Base-by-base conservation (phyloP, 805 yeast genomes). In the Hagleromyces aurorensis region DNA sequence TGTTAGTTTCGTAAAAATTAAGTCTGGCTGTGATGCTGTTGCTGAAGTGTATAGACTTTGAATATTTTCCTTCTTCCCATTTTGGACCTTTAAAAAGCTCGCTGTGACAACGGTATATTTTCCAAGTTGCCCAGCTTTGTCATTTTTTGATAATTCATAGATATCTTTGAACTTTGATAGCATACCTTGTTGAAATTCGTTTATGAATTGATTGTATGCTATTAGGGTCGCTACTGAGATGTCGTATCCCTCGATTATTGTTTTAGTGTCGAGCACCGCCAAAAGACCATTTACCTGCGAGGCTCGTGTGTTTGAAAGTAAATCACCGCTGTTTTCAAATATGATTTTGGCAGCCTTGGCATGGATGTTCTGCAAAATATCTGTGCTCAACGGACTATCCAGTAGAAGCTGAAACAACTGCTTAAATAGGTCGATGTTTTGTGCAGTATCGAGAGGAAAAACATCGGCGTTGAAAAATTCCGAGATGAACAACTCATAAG, bases 41-140 rank as follows among this genome's bases (percentile, higher is more conserved):
- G 26, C 27, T 27, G 21, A 24, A 4, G 22, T 13, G 6, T 18
- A 19, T 20, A 33, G 10, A n/a, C 16, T 28, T 5, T 19, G 24
- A 9, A 16, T 9, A 14, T 19, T 19, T 5, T 13, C 13, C 7
- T 19, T 19, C 16, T 22, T 18, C 13, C 18, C 14, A 4, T 23
- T 20, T 21, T 30, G 21, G 8, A 27, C 13, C 12, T 16, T 28
- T 23, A 27, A 21, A 21, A 16, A 20, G 15, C 15, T 27, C 18
- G 28, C 30, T 8, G 29, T 27, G 14, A 45, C 30, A 3, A 48
- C 34, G 2, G 48, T 36, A 22, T 47, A 52, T 33, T 41, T 49
- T 3, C 46, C 43, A 10, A 30, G 25, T 34, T 54, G 59, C 11
- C 40, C 42, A 6, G 37, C 19, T 21, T 41, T 41, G 11, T 39